These are phyloP conservation scores for Elongisporangium prolatum DNA, from an alignment of 352 stramenopile species.

Conservation along the genomic window DNA sequence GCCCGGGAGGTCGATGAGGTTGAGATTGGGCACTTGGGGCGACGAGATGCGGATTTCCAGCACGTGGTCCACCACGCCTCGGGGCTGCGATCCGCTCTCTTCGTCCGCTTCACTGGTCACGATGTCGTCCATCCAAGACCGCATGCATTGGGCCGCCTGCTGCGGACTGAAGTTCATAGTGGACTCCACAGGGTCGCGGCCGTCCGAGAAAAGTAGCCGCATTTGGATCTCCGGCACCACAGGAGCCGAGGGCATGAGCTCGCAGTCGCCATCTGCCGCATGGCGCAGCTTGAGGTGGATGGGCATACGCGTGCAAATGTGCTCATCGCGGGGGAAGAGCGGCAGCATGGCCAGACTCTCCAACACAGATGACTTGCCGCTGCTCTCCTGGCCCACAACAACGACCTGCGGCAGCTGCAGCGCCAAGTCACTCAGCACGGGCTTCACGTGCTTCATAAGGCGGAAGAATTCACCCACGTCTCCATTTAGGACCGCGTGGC, in stretches of 20 bases:
- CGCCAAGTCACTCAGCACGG: conserved; percentile 8
- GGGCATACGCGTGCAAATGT: conserved; percentile 32
- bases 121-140: conserved; percentile 37
- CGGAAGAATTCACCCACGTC: conserved; percentile 27
- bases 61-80: conserved; percentile 31
- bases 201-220: conserved; percentile 24
- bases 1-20: conserved; percentile 35
- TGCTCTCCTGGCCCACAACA: conserved; percentile 38
- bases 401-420: conserved; percentile 32
- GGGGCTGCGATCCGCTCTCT: neutral
- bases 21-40: conserved; percentile 29
- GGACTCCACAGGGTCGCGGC: conserved; percentile 14
- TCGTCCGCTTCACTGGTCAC: conserved; percentile 11
- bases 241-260: conserved; percentile 13
- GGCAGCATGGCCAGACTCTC: conserved; percentile 41
- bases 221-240: conserved; percentile 18
- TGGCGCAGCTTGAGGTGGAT: conserved; percentile 35
- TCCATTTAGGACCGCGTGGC: conserved; percentile 24
- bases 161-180: conserved; percentile 11
- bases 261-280: conserved; percentile 9
- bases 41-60: conserved; percentile 34
- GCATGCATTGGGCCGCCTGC: conserved; percentile 17
- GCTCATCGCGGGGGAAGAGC: conserved; percentile 33
- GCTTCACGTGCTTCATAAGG: conserved; percentile 15
- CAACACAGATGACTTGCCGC: conserved; percentile 44